Base-by-base conservation (phyloP, 805 yeast species). In the Wickerhamomyces rabaulensis region DNA sequence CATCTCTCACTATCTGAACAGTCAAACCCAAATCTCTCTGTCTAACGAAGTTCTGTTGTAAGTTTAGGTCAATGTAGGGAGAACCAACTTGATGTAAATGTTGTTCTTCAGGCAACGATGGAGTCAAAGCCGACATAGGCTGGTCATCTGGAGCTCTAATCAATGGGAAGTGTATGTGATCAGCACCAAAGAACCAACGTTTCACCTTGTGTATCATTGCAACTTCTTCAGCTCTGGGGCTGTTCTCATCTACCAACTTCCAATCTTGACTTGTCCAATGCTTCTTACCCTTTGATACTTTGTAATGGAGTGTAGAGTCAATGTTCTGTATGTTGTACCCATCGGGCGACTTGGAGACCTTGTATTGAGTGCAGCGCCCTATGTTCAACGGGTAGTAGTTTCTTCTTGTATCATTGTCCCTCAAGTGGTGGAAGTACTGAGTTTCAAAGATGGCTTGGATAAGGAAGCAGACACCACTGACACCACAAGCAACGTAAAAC, bases 11-110 rank as follows among this genome's bases (percentile, higher is more conserved):
- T 17, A 42, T 23, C 17, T 6, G 9, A 10, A 31, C 39, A 21
- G 36, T 16, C 9, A n/a, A 31, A 3, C 49, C 52, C n/a, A 49
- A 27, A 6, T 40, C 48, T 6, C 21, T 21, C 8, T 33, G 36
- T 33, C 36, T 33, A 33, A 33, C 20, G 16, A 7, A 15, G 33
- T 54, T 54, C n/a, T n/a, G 17, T 10, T 16, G 40, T n/a, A 55
- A 20, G 33, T 44, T 25, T 10, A 54, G 47, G n/a, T 53, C 59
- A 39, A 53, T 40, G 39, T 52, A 55, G 15, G 57, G 57, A 10
- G 50, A 37, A 25, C 36, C 20, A 6, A 42, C 27, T 13, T 23
- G 23, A 10, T 12, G 33, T 12, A 26, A 7, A 15, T 13, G 41
- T 16, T 25, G 16, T 22, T 12, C 31, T 27, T 27, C 31, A 13